Conservation (phyloP, 2,329 filamentous ascomycete species). For the Calonectria hongkongensis region DNA sequence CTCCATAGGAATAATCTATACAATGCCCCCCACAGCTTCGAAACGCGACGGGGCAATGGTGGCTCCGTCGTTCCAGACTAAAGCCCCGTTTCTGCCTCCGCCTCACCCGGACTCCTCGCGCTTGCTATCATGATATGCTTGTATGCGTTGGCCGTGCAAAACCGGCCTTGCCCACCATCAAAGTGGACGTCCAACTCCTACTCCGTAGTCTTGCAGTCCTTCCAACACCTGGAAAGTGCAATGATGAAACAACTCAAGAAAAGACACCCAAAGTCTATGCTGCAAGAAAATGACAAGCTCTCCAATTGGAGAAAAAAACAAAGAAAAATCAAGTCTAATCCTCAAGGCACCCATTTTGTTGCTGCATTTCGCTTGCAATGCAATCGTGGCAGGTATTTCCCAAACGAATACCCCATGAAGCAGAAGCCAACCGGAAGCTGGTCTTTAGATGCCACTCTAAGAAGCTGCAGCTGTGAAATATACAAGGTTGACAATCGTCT, state of each 20-base stretch:
- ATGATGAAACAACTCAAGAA: constrained; percentile 30
- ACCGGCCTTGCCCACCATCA: constrained; percentile 29
- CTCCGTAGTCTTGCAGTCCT: constrained; percentile 33
- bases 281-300: constrained; percentile 26
- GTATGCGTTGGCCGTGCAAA: constrained; percentile 28
- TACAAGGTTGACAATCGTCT: constrained; percentile 55
- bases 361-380: constrained; percentile 45
- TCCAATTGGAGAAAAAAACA: neutral
- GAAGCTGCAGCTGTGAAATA: constrained; percentile 52
- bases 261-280: constrained; percentile 37
- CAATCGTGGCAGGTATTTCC: constrained; percentile 42
- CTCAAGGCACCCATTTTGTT: constrained; percentile 46
- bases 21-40: neutral
- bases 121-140: constrained; percentile 23
- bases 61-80: constrained; percentile 1
- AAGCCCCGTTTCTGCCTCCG: neutral
- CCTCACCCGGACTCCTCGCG: constrained; percentile 18
- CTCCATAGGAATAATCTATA: constrained; percentile 35
- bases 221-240: constrained; percentile 17
- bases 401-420: constrained; percentile 41
- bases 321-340: constrained; percentile 39
- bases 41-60: neutral
- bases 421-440: constrained; percentile 49
- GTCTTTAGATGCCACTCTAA: constrained; percentile 52
- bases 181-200: constrained; percentile 35